Base-by-base conservation (phyloP, 352 stramenopile species). In the Phytophthora parvispora region DNA sequence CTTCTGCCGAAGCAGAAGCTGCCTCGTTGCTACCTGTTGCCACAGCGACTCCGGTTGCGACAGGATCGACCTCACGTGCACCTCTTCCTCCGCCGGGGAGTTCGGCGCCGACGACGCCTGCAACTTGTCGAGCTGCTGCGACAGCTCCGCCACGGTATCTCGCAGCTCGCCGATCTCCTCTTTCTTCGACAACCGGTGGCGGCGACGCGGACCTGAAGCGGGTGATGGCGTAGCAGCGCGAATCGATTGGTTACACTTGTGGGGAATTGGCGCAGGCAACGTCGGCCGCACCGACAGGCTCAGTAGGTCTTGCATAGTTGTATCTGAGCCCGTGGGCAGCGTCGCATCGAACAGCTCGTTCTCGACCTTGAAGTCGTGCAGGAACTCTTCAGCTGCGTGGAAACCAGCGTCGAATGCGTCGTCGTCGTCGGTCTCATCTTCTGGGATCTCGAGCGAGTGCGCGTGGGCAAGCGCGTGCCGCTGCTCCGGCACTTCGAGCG, bases 121-220 rank as follows among this genome's bases (percentile, higher is more conserved):
- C 24, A 85, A 28, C 22, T 50, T 24, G 12, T 57, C 45, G 2
- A 85, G 74, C 55, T 77, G 58, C 25, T 52, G 32, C 18, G 66
- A 67, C 9, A 85, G 48, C 38, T 75, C 51, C 2, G 42, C 42
- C 31, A 69, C 59, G 1, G 75, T 64, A 16, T 72, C 48, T 20
- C 74, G 69, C 1, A 85, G 51, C 8, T 60, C 40, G 12, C 38
- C 36, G 28, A 83, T 75, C 61, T 83, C 71, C 51, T 81, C 61
- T 51, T 76, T 80, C 50, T 74, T 67, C 0, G 64, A 69, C 9
- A 61, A 1, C 0, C 59, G 58, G 27, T 38, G 63, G 16, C 48
- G 63, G 12, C 57, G 57, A 52, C 28, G 43, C 25, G 43, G n/a
- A 3, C 51, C 20, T 13, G 31, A 49, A 4, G 34, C 22, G 10